Evolutionary conservation across 352 stramenopile genomes (phyloP).

Genomic region (Phytophthora capsici): DNA sequence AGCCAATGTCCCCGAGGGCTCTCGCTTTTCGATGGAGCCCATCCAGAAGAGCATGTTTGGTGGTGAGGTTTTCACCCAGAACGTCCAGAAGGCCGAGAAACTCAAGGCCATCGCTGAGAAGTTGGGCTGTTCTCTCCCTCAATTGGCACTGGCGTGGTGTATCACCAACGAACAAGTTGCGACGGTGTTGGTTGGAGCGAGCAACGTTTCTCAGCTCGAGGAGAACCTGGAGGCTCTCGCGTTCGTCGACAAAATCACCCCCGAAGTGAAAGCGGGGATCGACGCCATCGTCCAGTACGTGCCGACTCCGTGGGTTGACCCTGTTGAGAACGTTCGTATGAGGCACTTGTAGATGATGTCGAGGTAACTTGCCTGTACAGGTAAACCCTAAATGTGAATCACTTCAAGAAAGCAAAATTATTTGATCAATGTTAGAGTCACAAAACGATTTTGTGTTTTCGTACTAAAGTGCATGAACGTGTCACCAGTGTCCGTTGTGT

Average conservation of each 20-base stretch:
- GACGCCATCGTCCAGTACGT: background rate
- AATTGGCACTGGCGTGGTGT: background rate
- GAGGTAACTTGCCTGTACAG: no score
- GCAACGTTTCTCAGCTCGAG: background rate
- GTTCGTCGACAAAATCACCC: background rate
- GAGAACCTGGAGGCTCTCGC: background rate
- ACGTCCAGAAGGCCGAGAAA: slow-evolving; percentile 10
- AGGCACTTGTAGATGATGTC: background rate
- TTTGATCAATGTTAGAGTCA: no score
- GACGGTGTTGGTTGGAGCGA: background rate
- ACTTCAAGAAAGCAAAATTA: no score
- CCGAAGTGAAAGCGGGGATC: background rate
- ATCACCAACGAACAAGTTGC: background rate
- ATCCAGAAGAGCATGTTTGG: slow-evolving; percentile 5
- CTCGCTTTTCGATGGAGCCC: slow-evolving; percentile 17
- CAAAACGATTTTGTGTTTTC: no score
- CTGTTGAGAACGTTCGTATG: background rate
- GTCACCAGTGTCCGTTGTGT: no score
- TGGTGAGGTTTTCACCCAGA: background rate
- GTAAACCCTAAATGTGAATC: background rate
- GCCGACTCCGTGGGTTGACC: background rate
- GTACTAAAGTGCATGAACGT: no score
- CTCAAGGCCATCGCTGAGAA: slow-evolving; percentile 14
- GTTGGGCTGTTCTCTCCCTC: background rate
- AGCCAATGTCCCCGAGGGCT: slow-evolving; percentile 32